Base-by-base conservation (phyloP, 768 basidiomycete genomes). In the Galerina marginata region DNA sequence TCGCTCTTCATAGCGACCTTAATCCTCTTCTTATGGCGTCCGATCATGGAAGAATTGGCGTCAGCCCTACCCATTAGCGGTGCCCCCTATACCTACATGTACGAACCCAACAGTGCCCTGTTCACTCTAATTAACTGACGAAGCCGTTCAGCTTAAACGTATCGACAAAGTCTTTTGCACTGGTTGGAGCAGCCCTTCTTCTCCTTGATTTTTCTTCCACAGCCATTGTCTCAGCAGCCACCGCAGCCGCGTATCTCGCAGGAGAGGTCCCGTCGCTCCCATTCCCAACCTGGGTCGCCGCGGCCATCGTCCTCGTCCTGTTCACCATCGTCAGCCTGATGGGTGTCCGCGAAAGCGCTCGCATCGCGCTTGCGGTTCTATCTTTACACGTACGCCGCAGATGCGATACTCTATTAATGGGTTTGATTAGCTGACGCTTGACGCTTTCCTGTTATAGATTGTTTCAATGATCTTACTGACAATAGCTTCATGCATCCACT, bases 191-290 rank as follows among this genome's bases (percentile, higher is more conserved):
- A 1, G 79, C 87, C 0, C 77, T 90, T 7, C 81, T 90, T 0
- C 74, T 91, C n/a, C 78, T 93, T 3, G 91, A 93, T 69, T 90
- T 86, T 48, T 79, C 86, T 4, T 82, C 88, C 3, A 92, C 89
- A 0, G 79, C 86, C 0, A 84, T 89, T 12, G 87, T 91, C 16
- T 91, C 91, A 0, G 89, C 91, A 0, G 87, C 89, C 3, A 90
- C 90, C 0, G 90, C 90, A 0, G 78, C 83, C 3, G 78, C 84
- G 3, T 92, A 92, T 62, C 82, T 92, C 39, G 77, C 79, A 2
- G 88, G 88, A 23, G 90, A 92, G 67, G 80, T 88, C 7, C 49
- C 46, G 1, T 60, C 68, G 2, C 69, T 89, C 9, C 87, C 87
- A 0, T 86, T 90, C 65, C 82, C 86, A 0, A 61, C 76, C 6